Evolutionary conservation across 176 grass and related monocot genomes (phyloP).

Genomic region (Avena atlantica): DNA sequence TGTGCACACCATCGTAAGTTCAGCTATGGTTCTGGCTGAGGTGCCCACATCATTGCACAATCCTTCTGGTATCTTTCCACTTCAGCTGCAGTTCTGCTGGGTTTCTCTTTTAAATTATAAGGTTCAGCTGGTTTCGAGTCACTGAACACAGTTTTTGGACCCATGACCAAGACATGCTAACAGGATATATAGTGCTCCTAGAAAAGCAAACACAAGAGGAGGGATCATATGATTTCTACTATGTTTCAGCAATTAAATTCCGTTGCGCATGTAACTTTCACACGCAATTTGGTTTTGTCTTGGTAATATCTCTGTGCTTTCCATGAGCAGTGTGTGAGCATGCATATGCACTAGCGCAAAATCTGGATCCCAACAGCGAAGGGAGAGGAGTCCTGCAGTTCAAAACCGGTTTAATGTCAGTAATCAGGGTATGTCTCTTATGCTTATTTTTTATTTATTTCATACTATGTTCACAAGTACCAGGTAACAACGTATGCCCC

Average conservation of each 20-base stretch:
- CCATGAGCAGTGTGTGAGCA: slow-evolving; percentile 82
- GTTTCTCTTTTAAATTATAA: slow-evolving; percentile 3
- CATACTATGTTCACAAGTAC: background rate
- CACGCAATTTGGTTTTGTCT: background rate
- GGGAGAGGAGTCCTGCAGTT: slow-evolving; percentile 94
- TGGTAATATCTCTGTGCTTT: slow-evolving; percentile 24
- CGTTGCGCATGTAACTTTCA: background rate
- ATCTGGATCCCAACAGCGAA: slow-evolving; percentile 88
- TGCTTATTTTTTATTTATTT: background rate
- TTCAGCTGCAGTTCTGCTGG: background rate
- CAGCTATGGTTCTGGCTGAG: background rate
- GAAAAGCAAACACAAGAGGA: background rate
- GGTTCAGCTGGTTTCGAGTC: background rate
- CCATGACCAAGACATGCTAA: background rate
- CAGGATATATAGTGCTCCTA: background rate
- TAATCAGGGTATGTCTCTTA: slow-evolving; percentile 73
- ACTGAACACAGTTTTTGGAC: background rate
- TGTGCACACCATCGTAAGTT: background rate
- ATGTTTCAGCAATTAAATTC: background rate
- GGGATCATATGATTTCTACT: background rate
- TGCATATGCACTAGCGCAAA: slow-evolving; percentile 79
- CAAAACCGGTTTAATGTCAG: slow-evolving; percentile 93
- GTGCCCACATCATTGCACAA: background rate
- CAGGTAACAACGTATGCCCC: background rate
- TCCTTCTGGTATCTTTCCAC: background rate